Percentiles rank a stretch among this genome's conserved stretches.
Conservation (phyloP, 2,329 filamentous ascomycete species). For the Aspergillus udagawae region DNA sequence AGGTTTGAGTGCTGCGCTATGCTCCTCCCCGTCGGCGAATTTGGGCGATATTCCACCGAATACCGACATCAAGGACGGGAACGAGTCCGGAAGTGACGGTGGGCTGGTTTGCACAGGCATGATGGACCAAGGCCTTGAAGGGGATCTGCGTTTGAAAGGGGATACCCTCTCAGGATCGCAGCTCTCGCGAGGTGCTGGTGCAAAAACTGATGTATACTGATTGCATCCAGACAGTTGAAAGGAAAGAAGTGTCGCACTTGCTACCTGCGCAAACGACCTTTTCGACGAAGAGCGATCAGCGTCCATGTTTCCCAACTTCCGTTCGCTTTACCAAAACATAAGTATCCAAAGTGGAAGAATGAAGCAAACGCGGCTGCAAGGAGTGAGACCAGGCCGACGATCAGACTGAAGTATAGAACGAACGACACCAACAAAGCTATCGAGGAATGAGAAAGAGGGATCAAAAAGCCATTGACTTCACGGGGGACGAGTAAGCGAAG, state of each 20-base stretch:
- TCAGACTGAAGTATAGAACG: slow-evolving; percentile 15
- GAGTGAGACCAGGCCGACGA: slow-evolving; percentile 24
- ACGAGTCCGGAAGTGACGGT: slow-evolving; percentile 40
- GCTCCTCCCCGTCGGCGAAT: slow-evolving; percentile 25
- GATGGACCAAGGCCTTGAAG: slow-evolving; percentile 18
- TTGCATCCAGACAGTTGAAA: slow-evolving; percentile 26
- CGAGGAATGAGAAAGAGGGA: slow-evolving; percentile 2
- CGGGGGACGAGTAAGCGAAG: slow-evolving; percentile 6
- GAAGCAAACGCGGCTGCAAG: slow-evolving; percentile 24
- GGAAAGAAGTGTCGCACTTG: slow-evolving; percentile 29
- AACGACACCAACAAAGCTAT: slow-evolving; percentile 16
- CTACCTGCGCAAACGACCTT: slow-evolving; percentile 41
- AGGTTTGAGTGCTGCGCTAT: slow-evolving; percentile 20
- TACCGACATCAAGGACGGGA: slow-evolving; percentile 52
- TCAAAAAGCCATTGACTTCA: neutral
- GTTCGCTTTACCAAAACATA: slow-evolving; percentile 8
- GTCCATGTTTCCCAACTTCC: slow-evolving; percentile 20
- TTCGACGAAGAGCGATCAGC: slow-evolving; percentile 28
- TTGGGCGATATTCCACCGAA: slow-evolving; percentile 41
- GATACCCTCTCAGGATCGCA: slow-evolving; percentile 25
- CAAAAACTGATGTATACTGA: slow-evolving; percentile 19
- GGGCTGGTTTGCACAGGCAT: slow-evolving; percentile 41
- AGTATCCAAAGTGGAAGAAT: slow-evolving; percentile 13
- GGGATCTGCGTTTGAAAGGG: slow-evolving; percentile 29
- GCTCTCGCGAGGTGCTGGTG: slow-evolving; percentile 21